These are phyloP conservation scores for Endoconidiophora polonica DNA, from an alignment of 2,329 filamentous ascomycete species.

Conservation along the genomic window DNA sequence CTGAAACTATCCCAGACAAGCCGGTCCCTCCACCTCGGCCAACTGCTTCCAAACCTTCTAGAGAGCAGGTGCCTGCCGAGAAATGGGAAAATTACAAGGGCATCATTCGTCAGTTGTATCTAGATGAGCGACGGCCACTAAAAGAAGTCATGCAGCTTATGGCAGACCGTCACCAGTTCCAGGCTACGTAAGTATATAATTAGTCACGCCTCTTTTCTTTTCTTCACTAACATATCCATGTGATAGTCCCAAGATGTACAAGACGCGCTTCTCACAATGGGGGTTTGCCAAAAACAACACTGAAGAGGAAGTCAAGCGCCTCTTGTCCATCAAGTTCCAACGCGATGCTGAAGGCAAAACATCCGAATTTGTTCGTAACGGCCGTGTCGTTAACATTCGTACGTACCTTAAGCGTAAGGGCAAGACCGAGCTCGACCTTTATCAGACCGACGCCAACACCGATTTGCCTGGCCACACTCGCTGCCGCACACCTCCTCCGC, in stretches of 20 bases:
- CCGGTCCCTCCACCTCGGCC: conserved; percentile 10
- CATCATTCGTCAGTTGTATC: conserved; percentile 29
- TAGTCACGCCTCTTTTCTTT: neutral
- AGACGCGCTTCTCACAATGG: conserved; percentile 38
- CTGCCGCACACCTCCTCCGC: conserved; percentile 29
- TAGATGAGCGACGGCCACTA: conserved; percentile 33
- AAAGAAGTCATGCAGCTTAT: conserved; percentile 37
- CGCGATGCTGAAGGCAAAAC: conserved; percentile 36
- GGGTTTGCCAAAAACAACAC: conserved; percentile 39
- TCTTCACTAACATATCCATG: neutral
- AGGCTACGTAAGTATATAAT: conserved; percentile 28
- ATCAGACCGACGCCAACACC: conserved; percentile 28
- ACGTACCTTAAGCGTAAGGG: conserved; percentile 37
- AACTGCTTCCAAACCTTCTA: conserved; percentile 14
- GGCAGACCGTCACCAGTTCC: conserved; percentile 31
- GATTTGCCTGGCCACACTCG: conserved; percentile 28
- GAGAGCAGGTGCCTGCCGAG: conserved; percentile 29
- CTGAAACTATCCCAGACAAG: neutral
- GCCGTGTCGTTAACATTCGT: conserved; percentile 33
- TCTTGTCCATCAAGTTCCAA: conserved; percentile 35
- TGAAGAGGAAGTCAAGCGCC: conserved; percentile 33
- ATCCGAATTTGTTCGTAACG: conserved; percentile 35
- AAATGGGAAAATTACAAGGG: conserved; percentile 32
- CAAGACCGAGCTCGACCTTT: conserved; percentile 34
- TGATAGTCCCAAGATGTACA: conserved; percentile 36